phyloP scores from a whole-genome alignment of 306 rosid genomes.

The Trifolium dubium region DNA sequence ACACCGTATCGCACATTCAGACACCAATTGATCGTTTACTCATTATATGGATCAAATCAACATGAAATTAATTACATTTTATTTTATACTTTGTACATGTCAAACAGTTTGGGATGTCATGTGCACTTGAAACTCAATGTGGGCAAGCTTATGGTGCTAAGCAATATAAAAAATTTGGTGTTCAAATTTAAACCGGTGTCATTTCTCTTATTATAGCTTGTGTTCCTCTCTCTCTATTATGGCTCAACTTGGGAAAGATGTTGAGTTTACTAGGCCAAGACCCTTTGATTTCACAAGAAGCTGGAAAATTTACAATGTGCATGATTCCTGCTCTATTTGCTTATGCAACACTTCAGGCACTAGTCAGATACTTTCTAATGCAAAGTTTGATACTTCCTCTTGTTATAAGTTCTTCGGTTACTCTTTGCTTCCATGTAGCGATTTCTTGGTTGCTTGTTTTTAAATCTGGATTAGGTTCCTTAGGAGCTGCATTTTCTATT shows the following conservation, averaged over 20 bases:
- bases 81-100: neutral
- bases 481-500: conserved; percentile 83
- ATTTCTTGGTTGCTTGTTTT: conserved; percentile 76
- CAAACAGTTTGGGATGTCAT: conserved; percentile 69
- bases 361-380: conserved; percentile 65
- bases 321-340: conserved; percentile 84
- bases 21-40: neutral
- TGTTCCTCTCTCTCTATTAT: conserved; percentile 62
- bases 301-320: conserved; percentile 66
- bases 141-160: conserved; percentile 77
- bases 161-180: conserved; percentile 60
- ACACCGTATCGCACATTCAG: neutral
- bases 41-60: neutral
- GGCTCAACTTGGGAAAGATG: conserved; percentile 65
- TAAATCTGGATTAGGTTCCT: conserved; percentile 56
- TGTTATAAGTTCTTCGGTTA: conserved; percentile 54
- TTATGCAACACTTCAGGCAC: conserved; percentile 64
- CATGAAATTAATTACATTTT: conserved; percentile 18
- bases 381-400: conserved; percentile 71
- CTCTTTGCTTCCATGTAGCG: conserved; percentile 64
- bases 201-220: conserved; percentile 61
- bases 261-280: conserved; percentile 75
- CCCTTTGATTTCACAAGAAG: conserved; percentile 75
- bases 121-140: conserved; percentile 69
- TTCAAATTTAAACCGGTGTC: conserved; percentile 59